Base-by-base conservation (phyloP, 2,329 filamentous ascomycete genomes). In the Colletotrichum ledebouriae region DNA sequence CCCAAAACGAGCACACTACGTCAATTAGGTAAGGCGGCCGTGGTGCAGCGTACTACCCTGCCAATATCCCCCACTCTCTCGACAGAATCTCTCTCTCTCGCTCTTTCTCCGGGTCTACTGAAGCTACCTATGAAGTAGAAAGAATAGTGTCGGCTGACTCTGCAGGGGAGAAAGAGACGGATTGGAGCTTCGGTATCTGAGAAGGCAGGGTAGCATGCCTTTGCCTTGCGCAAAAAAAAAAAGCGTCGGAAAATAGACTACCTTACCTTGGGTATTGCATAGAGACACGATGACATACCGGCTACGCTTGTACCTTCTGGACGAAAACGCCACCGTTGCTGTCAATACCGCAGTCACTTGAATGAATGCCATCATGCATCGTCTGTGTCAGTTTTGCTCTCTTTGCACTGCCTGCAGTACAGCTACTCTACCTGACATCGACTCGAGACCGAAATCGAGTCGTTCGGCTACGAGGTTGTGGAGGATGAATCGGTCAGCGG, bases 31-130 rank as follows among this genome's bases (percentile, higher is more conserved):
- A 67, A 63, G 44, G 59, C 61, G 59, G 52, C 34, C 46, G 52
- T 55, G 53, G 53, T 22, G 65, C 41, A 53, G 41, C 64, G 49
- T 66, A 25, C n/a, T 44, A 20, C 65, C 65, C 65, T 53, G 52
- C 46, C 57, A 6, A 12, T 33, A 44, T 65, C 55, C 65, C 65
- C 61, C 65, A 65, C 65, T 65, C 65, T 59, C 65, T 46, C 46
- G 64, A 39, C 37, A 11, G 37, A 12, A 11, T 39, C 10, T 39
- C 11, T 65, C 53, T 65, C 37, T 44, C 44, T 53, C 59, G 47
- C 59, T 53, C 59, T 53, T 25, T 61, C 41, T 47, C 60, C 65
- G 65, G 59, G 61, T 59, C 53, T 65, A 59, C 60, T 65, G 53
- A 47, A 59, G 46, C 29, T 29, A 9, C 29, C 29, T 29, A 29